Base-by-base conservation (phyloP, 1,139 yeast species). In the Suhomyces panamericanus region DNA sequence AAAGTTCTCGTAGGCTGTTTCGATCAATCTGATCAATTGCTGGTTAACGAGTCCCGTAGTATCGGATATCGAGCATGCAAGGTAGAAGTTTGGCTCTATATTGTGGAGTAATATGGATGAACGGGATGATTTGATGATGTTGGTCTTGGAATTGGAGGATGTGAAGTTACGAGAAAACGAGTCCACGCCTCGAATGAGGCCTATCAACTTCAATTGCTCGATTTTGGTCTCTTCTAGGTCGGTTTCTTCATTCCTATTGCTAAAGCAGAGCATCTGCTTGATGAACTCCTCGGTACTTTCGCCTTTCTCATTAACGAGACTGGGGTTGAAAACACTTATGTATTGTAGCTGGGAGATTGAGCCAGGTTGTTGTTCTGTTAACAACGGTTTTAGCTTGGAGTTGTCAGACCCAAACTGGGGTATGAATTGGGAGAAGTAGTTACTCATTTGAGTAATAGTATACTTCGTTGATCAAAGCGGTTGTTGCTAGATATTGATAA, bases 181-280 rank as follows among this genome's bases (percentile, higher is more conserved):
- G 36, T 59, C 63, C 4, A 72, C 60, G 0, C 78, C 78, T 45
- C 73, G 64, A 8, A 73, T 57, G 16, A 73, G 53, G 0, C 78
- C 78, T 13, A 73, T 52, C 5, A 67, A 50, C 39, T 66, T 59
- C 33, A 71, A 46, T 44, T 69, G 68, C 36, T 67, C 67, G 12
- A 55, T 52, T 39, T 49, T 47, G 7, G 36, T 14, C 24, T 29
- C 41, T n/a, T 22, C 30, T 6, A 11, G 8, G 13, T 36, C 44
- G 1, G 8, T 46, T n/a, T 49, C 49, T 3, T 37, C 51, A n/a
- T 47, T 34, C 35, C 51, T 33, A 2, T 62, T 49, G n/a, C 61
- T 50, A 46, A 67, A 69, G 38, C 67, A 61, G 9, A 69, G 40
- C 13, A 69, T 58, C 46, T 70, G 75, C 36, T 60, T 56, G 35